Conservation (phyloP, 805 yeast genomes). For the Metschnikowia chrysomelidarum region DNA sequence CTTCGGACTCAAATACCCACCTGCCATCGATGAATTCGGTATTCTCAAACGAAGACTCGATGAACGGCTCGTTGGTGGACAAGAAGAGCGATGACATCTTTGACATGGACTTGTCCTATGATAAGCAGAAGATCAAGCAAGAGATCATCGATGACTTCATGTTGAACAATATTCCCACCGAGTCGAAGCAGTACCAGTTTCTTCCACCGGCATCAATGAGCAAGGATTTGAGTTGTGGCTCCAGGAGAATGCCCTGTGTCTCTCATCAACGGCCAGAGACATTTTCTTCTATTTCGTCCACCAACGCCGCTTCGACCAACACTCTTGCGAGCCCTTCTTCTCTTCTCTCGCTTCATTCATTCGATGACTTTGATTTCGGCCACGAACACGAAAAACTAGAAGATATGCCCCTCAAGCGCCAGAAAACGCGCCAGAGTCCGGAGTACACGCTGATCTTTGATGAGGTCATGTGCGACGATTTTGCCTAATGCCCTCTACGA, state of each 20-base stretch:
- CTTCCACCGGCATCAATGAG: conserved; percentile 12
- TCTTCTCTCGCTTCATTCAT: conserved; percentile 33
- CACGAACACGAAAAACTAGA: conserved; percentile 15
- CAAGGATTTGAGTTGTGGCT: background rate
- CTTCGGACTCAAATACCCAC: conserved; percentile 16
- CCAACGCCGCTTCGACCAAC: conserved; percentile 13
- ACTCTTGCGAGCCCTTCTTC: conserved; percentile 37
- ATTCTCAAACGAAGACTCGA: conserved; percentile 24
- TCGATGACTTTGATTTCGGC: conserved; percentile 22
- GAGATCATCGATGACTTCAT: conserved; percentile 40
- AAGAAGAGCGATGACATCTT: conserved; percentile 13
- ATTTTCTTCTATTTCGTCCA: background rate
- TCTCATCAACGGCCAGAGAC: background rate
- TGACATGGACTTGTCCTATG: conserved; percentile 13
- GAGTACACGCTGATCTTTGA: conserved; percentile 21
- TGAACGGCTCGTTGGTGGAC: conserved; percentile 15
- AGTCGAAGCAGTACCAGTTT: conserved; percentile 15
- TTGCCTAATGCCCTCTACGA: conserved; percentile 15
- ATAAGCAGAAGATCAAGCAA: conserved; percentile 31
- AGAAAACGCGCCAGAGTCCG: conserved; percentile 15
- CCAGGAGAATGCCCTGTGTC: background rate
- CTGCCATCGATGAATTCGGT: conserved; percentile 26
- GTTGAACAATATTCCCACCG: conserved; percentile 36
- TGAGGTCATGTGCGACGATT: conserved; percentile 21
- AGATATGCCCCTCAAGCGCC: conserved; percentile 16